phyloP scores from a whole-genome alignment of 805 yeast genomes.

The Debaryomyces tyrocola region DNA sequence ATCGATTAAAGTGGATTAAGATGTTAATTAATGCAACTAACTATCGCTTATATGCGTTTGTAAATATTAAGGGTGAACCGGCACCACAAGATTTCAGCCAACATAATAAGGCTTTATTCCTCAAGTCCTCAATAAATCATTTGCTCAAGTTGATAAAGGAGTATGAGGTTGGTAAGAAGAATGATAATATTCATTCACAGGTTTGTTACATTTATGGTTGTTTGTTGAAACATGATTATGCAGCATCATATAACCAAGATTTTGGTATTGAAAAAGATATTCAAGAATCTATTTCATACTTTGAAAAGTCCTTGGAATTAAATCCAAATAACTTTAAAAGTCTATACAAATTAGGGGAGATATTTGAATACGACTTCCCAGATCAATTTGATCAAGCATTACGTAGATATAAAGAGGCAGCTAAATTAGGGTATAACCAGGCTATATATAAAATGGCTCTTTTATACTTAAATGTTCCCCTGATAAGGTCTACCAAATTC shows the following conservation, averaged over 20 bases:
- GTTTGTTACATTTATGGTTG: constrained; percentile 39
- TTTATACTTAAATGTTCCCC: constrained; percentile 34
- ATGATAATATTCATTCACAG: constrained; percentile 23
- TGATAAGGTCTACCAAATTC: constrained; percentile 33
- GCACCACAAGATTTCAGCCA: constrained; percentile 28
- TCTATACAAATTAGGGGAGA: constrained; percentile 38
- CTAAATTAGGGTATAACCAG: constrained; percentile 42
- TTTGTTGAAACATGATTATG: constrained; percentile 36
- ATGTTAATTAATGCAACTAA: constrained; percentile 42
- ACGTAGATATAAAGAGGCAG: constrained; percentile 34
- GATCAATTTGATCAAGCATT: constrained; percentile 33
- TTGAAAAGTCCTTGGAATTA: constrained; percentile 30
- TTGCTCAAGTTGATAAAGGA: constrained; percentile 37
- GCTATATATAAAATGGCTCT: constrained; percentile 44
- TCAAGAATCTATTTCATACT: constrained; percentile 28
- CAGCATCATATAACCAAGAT: constrained; percentile 31
- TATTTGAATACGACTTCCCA: constrained; percentile 32
- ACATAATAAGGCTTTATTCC: constrained; percentile 33
- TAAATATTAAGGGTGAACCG: constrained; percentile 43
- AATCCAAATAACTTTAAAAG: constrained; percentile 34
- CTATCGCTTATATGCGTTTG: constrained; percentile 37
- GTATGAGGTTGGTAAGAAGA: constrained; percentile 18
- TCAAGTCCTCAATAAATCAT: constrained; percentile 40
- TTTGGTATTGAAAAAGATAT: constrained; percentile 32
- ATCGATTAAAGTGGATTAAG: constrained; percentile 42